A percentile compares a stretch with the other conserved stretches of the same genome.
These are phyloP conservation scores for Mitragyna speciosa DNA, from an alignment of 257 asterid species.

Conservation along the genomic window DNA sequence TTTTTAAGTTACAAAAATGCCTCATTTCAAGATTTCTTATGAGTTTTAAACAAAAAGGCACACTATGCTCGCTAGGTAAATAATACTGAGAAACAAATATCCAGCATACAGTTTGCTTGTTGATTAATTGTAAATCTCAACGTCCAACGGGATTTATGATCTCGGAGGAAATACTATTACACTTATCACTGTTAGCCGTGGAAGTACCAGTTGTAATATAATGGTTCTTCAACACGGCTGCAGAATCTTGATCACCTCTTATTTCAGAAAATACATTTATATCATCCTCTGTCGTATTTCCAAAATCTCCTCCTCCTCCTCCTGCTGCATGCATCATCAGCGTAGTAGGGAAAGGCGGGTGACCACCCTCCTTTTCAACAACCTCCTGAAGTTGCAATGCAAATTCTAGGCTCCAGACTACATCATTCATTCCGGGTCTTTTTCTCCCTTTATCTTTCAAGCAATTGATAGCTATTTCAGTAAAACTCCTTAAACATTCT, in stretches of 20 bases:
- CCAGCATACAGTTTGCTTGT: too few relatives aligned
- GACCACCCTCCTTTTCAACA: conserved; percentile 28
- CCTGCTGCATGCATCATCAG: too few relatives aligned
- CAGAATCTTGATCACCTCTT: neutral
- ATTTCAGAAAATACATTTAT: conserved; percentile 28
- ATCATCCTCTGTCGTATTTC: conserved; percentile 28
- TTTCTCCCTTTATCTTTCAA: conserved; percentile 46
- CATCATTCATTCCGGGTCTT: conserved; percentile 60
- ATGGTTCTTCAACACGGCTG: neutral
- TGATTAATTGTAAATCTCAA: conserved; percentile 1
- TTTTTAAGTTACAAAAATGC: too few relatives aligned
- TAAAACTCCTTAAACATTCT: too few relatives aligned
- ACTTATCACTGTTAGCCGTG: conserved; percentile 16
- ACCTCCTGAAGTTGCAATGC: conserved; percentile 55
- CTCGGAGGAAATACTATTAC: conserved; percentile 41
- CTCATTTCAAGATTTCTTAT: too few relatives aligned
- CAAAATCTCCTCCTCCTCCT: conserved; percentile 9
- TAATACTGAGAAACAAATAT: too few relatives aligned
- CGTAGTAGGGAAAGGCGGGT: too few relatives aligned
- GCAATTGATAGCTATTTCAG: conserved; percentile 43
- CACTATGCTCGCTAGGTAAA: too few relatives aligned
- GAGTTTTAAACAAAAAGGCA: too few relatives aligned
- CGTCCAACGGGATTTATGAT: conserved; percentile 39
- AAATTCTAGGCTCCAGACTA: conserved; percentile 64
- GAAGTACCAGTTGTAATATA: conserved; percentile 10